These are phyloP conservation scores for Physcomitrellopsis africana DNA, from an alignment of 225 moss, liverwort and hornwort species.

Conservation along the genomic window DNA sequence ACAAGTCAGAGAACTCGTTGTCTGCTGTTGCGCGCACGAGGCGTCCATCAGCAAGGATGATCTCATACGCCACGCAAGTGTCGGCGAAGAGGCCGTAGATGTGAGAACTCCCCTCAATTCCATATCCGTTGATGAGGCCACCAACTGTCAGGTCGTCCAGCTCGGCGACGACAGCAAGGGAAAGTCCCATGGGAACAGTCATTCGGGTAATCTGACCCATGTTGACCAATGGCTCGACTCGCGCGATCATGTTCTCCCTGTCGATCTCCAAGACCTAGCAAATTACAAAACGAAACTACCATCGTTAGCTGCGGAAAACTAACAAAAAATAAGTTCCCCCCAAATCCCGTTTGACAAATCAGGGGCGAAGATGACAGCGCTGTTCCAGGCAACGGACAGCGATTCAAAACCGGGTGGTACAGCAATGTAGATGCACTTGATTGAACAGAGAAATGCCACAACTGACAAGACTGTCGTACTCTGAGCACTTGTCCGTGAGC, in stretches of 20 bases:
- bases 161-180: conserved; percentile 94
- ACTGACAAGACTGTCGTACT: too few species aligned
- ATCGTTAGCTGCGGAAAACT: too few species aligned
- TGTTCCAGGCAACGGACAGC: too few species aligned
- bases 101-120: conserved; percentile 97
- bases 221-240: conserved; percentile 86
- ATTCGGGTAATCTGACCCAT: conserved; percentile 94
- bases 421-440: too few species aligned
- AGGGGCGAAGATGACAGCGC: too few species aligned
- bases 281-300: too few species aligned
- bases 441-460: too few species aligned
- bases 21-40: conserved; percentile 89
- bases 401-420: too few species aligned
- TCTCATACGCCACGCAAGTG: conserved; percentile 91
- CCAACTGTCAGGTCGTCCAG: conserved; percentile 96
- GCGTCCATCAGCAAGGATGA: conserved; percentile 81
- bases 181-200: conserved; percentile 83
- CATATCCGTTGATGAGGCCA: conserved; percentile 95
- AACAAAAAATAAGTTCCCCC: too few species aligned
- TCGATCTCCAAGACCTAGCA: conserved; percentile 70
- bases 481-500: too few species aligned
- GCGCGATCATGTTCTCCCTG: conserved; percentile 72
- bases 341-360: too few species aligned
- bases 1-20: conserved; percentile 86
- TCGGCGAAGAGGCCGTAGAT: conserved; percentile 94